Percentiles rank a stretch among this genome's conserved stretches.
phyloP scores from a whole-genome alignment of 2,329 filamentous ascomycete species.

The Fusarium oligoseptatum region DNA sequence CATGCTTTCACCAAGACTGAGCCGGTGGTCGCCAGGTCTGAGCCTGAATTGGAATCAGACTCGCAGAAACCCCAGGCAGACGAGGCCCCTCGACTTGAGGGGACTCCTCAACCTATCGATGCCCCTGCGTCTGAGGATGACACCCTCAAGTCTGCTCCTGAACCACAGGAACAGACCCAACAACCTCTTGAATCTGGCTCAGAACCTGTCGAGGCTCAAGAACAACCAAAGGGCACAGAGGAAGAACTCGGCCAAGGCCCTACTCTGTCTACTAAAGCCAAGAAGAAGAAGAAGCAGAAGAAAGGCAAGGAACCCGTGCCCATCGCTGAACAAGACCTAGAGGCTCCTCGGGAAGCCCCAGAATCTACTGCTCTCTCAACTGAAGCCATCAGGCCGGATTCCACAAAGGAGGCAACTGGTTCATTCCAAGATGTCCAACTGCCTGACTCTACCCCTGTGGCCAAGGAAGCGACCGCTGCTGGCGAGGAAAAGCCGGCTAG shows the following conservation, averaged over 20 bases:
- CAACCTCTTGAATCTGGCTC: background rate
- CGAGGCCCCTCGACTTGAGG: background rate
- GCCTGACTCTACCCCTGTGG: background rate
- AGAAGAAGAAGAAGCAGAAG: slow-evolving; percentile 48
- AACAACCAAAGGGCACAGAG: slow-evolving; percentile 13
- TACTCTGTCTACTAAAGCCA: slow-evolving; percentile 46
- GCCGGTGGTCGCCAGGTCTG: background rate
- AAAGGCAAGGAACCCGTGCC: slow-evolving; percentile 14
- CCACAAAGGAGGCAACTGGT: background rate
- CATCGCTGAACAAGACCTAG: slow-evolving; percentile 14
- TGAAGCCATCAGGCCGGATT: background rate
- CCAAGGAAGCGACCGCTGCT: background rate
- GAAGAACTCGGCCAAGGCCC: slow-evolving; percentile 15
- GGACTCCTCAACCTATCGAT: background rate
- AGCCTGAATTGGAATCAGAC: background rate
- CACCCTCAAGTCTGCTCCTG: background rate
- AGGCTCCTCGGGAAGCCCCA: slow-evolving; percentile 21
- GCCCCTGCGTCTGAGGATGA: background rate
- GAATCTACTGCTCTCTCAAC: background rate
- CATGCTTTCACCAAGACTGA: background rate
- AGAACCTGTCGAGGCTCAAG: background rate
- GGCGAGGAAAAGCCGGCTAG: background rate
- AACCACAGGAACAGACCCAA: background rate
- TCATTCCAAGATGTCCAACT: background rate
- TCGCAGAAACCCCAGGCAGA: background rate